Conservation (phyloP, 306 rosid species). For the Canavalia gladiata region DNA sequence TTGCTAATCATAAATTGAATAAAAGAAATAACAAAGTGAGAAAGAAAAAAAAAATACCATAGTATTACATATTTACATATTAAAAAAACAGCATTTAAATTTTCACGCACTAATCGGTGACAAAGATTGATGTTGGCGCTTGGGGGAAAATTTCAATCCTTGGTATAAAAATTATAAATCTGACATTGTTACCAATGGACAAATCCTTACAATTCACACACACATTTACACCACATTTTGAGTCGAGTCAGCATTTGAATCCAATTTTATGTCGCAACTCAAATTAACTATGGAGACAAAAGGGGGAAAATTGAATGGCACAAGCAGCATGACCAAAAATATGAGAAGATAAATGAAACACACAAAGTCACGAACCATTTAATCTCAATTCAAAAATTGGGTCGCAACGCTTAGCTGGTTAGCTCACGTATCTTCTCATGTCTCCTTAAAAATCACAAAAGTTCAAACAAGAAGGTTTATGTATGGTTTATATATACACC, state of each 20-base stretch:
- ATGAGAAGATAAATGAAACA: constrained; percentile 38
- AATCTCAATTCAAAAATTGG: constrained; percentile 52
- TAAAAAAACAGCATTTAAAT: constrained; percentile 12
- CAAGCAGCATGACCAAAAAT: constrained; percentile 36
- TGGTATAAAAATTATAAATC: constrained; percentile 23
- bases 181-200: constrained; percentile 11
- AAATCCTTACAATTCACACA: neutral
- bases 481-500: neutral
- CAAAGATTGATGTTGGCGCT: constrained; percentile 38
- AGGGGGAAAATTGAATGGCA: constrained; percentile 7
- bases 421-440: constrained; percentile 75
- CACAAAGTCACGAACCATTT: constrained; percentile 58
- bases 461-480: constrained; percentile 51
- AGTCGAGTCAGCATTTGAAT: neutral
- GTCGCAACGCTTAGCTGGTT: constrained; percentile 51
- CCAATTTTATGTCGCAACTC: neutral
- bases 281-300: neutral
- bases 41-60: too few relatives aligned
- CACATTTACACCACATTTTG: neutral
- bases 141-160: neutral
- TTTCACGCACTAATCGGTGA: constrained; percentile 43
- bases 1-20: too few relatives aligned
- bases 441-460: constrained; percentile 59
- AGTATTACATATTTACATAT: neutral
- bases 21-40: too few relatives aligned